Percentiles rank a stretch among this genome's conserved stretches.
These are phyloP conservation scores for Cicer bijugum DNA, from an alignment of 306 rosid species.

Conservation along the genomic window DNA sequence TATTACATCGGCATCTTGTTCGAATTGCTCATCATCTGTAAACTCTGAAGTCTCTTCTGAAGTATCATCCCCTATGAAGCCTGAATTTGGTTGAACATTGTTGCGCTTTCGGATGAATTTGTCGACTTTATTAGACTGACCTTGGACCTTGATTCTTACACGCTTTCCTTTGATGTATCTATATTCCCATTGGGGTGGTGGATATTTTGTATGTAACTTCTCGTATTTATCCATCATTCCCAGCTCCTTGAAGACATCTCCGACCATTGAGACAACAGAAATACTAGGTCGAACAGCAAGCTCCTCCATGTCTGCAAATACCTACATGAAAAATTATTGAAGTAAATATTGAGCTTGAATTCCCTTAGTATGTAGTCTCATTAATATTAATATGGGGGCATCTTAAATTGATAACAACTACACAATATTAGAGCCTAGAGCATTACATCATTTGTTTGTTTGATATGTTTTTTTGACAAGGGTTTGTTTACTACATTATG, in stretches of 20 bases:
- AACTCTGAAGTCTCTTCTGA: constrained; percentile 43
- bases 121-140: constrained; percentile 36
- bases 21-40: constrained; percentile 42
- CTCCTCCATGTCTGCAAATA: constrained; percentile 99
- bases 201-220: constrained; percentile 71
- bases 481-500: neutral
- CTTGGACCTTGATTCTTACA: constrained; percentile 53
- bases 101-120: constrained; percentile 21
- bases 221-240: constrained; percentile 78
- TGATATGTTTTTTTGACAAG: neutral
- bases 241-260: constrained; percentile 74
- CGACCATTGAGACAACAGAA: constrained; percentile 64
- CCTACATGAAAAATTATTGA: constrained; percentile 50
- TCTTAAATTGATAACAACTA: constrained; percentile 27
- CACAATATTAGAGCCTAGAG: neutral
- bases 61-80: constrained; percentile 37
- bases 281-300: constrained; percentile 71
- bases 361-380: constrained; percentile 14
- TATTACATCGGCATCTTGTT: constrained; percentile 41
- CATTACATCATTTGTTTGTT: neutral
- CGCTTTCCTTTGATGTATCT: constrained; percentile 79
- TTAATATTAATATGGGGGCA: neutral
- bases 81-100: constrained; percentile 37
- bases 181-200: constrained; percentile 77
- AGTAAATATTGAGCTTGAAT: constrained; percentile 34